Conservation (phyloP, 2,329 filamentous ascomycete species). For the Hymenoscyphus fraxineus region DNA sequence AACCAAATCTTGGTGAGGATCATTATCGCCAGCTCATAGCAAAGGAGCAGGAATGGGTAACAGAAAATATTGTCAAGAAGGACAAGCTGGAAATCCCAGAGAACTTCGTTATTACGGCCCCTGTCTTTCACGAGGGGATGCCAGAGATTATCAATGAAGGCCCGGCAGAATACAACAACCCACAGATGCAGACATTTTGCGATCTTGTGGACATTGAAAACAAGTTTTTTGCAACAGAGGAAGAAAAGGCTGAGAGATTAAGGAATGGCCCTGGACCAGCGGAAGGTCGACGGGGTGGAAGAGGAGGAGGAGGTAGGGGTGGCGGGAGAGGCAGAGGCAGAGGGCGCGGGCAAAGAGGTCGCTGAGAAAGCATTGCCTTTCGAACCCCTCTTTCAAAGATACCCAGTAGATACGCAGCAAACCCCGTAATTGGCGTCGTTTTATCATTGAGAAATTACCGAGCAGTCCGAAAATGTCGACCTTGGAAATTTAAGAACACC, state of each 20-base stretch:
- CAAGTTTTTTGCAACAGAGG: constrained; percentile 66
- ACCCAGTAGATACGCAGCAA: constrained; percentile 14
- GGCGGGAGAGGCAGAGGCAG: constrained; percentile 36
- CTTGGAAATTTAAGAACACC: neutral
- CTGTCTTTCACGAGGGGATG: constrained; percentile 57
- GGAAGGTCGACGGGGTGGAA: constrained; percentile 31
- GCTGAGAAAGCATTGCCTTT: constrained; percentile 3
- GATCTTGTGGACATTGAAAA: constrained; percentile 73
- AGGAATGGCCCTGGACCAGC: constrained; percentile 52
- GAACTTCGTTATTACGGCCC: constrained; percentile 75
- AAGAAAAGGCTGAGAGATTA: constrained; percentile 62
- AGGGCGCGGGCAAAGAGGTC: constrained; percentile 34
- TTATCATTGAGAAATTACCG: neutral
- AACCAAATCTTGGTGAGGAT: constrained; percentile 63
- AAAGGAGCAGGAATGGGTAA: constrained; percentile 72
- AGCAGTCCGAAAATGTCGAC: neutral
- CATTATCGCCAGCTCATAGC: constrained; percentile 66
- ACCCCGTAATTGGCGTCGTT: neutral
- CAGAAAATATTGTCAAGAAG: constrained; percentile 64
- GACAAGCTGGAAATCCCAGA: constrained; percentile 66
- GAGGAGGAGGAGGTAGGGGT: constrained; percentile 32
- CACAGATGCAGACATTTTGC: constrained; percentile 82
- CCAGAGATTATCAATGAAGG: constrained; percentile 58
- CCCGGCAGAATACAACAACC: constrained; percentile 79
- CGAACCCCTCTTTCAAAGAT: constrained; percentile 17